Evolutionary conservation across 768 basidiomycete genomes (phyloP), one percentile per base, ranked within the genome.

Genomic region (Lactarius quietus): DNA sequence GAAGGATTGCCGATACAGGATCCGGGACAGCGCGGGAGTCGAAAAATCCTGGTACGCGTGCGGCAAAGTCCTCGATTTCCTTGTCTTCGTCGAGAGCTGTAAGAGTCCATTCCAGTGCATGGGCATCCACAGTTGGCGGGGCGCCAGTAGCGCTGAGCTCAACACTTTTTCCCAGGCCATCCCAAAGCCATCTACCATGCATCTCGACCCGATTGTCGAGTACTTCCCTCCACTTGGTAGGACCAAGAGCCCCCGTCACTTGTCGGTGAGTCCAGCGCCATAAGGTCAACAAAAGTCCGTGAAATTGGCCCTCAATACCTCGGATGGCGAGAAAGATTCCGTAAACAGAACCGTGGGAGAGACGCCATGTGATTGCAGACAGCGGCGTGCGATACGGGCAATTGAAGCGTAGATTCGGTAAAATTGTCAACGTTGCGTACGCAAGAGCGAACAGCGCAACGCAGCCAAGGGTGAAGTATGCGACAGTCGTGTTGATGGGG

Each of bases 401-500:
- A 14, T 29, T 18, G 62, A 31, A 18, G 57, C 12, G 26, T 9
- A 43, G 5, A 29, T 3, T 20, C 12, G 62, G 52, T 10, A 31
- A 31, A 17, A 53, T 39, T 20, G 39, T 55, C 52, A 41, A 63
- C n/a, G 45, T 57, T 15, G 48, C 6, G 17, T 41, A 64, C 1
- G 26, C 35, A 28, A 57, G 20, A 26, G 57, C 18, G 14, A 64
- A 39, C 4, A 52, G 33, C 6, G 29, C 39, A 29, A 67, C 28
- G 53, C 35, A 67, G n/a, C 52, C 20, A 54, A 60, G 35, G 26
- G 56, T 29, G 54, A 41, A 59, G 53, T 59, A 55, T 1, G 66
- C 66, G 36, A 67, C 43, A 17, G 53, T 60, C 28, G 20, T 58
- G 58, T 60, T 51, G 43, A 65, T 43, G 6, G 43, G 41, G n/a